These are phyloP conservation scores for Candida khao-thaluensis DNA, from an alignment of 805 yeast species.

Conservation along the genomic window DNA sequence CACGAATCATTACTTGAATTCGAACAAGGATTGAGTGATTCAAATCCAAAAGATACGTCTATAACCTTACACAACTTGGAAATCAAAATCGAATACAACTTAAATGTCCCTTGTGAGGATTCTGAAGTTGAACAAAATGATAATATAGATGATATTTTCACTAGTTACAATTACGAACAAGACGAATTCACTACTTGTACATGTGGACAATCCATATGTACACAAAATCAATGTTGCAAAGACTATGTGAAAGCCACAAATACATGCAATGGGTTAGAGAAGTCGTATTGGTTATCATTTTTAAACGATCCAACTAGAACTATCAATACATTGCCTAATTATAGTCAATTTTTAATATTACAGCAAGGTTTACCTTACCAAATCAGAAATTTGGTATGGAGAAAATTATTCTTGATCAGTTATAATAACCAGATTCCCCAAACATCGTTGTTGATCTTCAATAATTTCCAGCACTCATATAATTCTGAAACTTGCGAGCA, in stretches of 20 bases:
- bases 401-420: slow-evolving; percentile 32
- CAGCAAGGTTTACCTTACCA: slow-evolving; percentile 47
- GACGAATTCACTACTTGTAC: slow-evolving; percentile 36
- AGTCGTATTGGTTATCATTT: slow-evolving; percentile 45
- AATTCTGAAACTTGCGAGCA: slow-evolving; percentile 38
- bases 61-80: slow-evolving; percentile 26
- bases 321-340: slow-evolving; percentile 46
- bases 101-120: slow-evolving; percentile 13
- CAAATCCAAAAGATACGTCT: slow-evolving; percentile 17
- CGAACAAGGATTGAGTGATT: slow-evolving; percentile 29
- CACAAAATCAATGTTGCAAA: slow-evolving; percentile 24
- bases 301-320: slow-evolving; percentile 45
- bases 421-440: slow-evolving; percentile 31
- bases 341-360: slow-evolving; percentile 43
- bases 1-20: slow-evolving; percentile 23
- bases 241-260: slow-evolving; percentile 19
- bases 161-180: slow-evolving; percentile 21
- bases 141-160: slow-evolving; percentile 18
- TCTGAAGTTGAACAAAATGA: slow-evolving; percentile 2
- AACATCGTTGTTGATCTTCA: slow-evolving; percentile 30
- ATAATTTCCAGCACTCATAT: slow-evolving; percentile 44
- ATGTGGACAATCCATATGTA: slow-evolving; percentile 26
- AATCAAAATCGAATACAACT: slow-evolving; percentile 24
- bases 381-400: slow-evolving; percentile 47
- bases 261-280: slow-evolving; percentile 28